Conservation (phyloP, 192 early-diverging fungal genomes). For the Spinellus fusiger region DNA sequence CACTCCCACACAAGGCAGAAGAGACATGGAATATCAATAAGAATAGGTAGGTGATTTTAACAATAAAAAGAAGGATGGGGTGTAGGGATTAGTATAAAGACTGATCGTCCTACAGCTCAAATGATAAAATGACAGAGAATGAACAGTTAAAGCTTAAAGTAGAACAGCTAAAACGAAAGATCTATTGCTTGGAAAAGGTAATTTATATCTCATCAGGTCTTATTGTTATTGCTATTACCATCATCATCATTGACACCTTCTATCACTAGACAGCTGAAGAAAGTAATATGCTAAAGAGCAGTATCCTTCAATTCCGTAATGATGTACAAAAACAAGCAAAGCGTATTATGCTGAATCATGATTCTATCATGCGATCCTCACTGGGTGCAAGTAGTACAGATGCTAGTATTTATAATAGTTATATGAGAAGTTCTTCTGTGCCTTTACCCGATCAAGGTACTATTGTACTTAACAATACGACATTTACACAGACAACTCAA, state of each 20-base stretch:
- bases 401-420: not conserved
- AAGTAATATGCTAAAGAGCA: slow-evolving; percentile 52
- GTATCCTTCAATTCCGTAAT: slow-evolving; percentile 63
- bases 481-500: not conserved
- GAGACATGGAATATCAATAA: not conserved
- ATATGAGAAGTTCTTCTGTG: no score
- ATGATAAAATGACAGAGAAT: slow-evolving; percentile 8
- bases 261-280: slow-evolving; percentile 49
- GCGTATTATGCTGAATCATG: slow-evolving; percentile 41
- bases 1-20: not conserved
- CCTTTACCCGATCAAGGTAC: not conserved
- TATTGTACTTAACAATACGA: not conserved
- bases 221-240: no score
- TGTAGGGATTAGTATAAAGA: no score
- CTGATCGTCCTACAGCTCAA: not conserved
- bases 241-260: not conserved
- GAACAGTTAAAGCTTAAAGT: slow-evolving; percentile 23
- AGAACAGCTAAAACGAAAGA: slow-evolving; percentile 50
- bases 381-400: not conserved
- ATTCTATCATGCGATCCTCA: slow-evolving; percentile 27
- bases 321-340: slow-evolving; percentile 54
- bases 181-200: slow-evolving; percentile 53
- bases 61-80: no score
- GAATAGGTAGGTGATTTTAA: not conserved
- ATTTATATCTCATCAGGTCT: not conserved